phyloP scores from a whole-genome alignment of 208 protist genomes.

The Trypanosoma mega region DNA sequence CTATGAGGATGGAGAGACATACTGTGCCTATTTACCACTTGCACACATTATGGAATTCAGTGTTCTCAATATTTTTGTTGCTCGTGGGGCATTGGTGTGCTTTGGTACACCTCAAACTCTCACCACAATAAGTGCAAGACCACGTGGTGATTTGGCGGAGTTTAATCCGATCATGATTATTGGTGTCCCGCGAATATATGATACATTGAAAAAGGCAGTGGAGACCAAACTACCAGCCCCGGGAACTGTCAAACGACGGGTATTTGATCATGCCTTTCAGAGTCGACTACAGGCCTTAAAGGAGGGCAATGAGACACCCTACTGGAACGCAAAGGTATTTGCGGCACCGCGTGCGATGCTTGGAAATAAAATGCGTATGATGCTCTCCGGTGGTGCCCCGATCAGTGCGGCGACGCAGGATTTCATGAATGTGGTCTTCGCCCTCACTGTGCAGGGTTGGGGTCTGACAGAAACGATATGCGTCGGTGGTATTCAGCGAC shows the following conservation, averaged over 20 bases:
- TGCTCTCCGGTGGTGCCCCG: slow-evolving; percentile 55
- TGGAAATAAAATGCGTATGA: slow-evolving; percentile 62
- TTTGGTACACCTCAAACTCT: slow-evolving; percentile 68
- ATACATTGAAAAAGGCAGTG: slow-evolving; percentile 45
- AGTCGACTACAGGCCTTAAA: slow-evolving; percentile 44
- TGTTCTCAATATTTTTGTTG: slow-evolving; percentile 42
- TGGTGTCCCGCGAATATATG: slow-evolving; percentile 65
- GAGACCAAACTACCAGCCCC: slow-evolving; percentile 38
- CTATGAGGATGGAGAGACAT: slow-evolving; percentile 41
- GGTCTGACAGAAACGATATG: slow-evolving; percentile 69
- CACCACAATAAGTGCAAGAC: slow-evolving; percentile 32
- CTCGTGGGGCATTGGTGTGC: slow-evolving; percentile 47
- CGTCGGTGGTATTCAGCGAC: slow-evolving; percentile 28
- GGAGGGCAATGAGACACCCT: slow-evolving; percentile 69
- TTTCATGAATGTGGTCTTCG: slow-evolving; percentile 74
- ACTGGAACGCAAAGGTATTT: slow-evolving; percentile 77
- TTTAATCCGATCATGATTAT: slow-evolving; percentile 66
- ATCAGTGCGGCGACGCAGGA: slow-evolving; percentile 54
- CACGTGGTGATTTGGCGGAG: slow-evolving; percentile 72
- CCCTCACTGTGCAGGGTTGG: slow-evolving; percentile 57
- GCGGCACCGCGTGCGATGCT: slow-evolving; percentile 58
- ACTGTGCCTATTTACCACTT: slow-evolving; percentile 82
- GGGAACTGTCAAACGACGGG: slow-evolving; percentile 30
- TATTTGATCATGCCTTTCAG: slow-evolving; percentile 76
- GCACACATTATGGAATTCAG: slow-evolving; percentile 79